Evolutionary conservation across 176 grass and related monocot species (phyloP), one percentile per base, ranked within the genome.

Genomic region (Aegilops umbellulata): DNA sequence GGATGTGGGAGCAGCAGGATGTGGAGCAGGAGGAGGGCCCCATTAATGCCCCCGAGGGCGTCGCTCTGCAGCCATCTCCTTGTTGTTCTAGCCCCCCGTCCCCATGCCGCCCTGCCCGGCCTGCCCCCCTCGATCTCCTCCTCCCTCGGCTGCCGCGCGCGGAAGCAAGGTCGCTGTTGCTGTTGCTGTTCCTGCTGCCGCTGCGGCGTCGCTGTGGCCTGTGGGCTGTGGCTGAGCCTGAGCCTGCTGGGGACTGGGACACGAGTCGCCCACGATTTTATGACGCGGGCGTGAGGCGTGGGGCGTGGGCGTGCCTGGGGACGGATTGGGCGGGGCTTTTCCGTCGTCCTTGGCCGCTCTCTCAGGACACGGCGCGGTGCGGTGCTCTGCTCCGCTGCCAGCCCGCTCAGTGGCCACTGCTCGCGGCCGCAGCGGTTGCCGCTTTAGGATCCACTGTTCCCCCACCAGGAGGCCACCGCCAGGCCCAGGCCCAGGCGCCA

Each of bases 401-500:
- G 84, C 77, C 77, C 69, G 84, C 71, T 86, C 44, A 86, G 80
- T 88, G 74, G 87, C 55, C 36, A 61, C 60, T 69, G 57, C 29
- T 85, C 73, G 84, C 80, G 84, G 84, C 88, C 74, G 67, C 81
- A 41, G 76, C 77, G 17, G 53, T 58, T 34, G 80, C 89, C 83
- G 82, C 87, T 89, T 88, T 87, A 26, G 86, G 74, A 34, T 35
- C 77, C 82, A 90, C 86, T 94, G 92, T 83, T 89, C 92, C 86
- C 81, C 69, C 68, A 51, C 75, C 74, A 60, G 86, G 83, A 74
- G 66, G 92, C 83, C 82, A 65, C 65, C 83, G 79, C 68, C 70
- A 74, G 80, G 53, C 83, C 79, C 67, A 64, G 73, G 80, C 24
- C 68, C 70, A 79, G 74, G 53, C 76, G 83, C 68, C 65, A 74